A percentile compares a stretch with the other conserved stretches of the same genome.
phyloP scores from a whole-genome alignment of 2,329 filamentous ascomycete species.

The Plenodomus lindquistii region DNA sequence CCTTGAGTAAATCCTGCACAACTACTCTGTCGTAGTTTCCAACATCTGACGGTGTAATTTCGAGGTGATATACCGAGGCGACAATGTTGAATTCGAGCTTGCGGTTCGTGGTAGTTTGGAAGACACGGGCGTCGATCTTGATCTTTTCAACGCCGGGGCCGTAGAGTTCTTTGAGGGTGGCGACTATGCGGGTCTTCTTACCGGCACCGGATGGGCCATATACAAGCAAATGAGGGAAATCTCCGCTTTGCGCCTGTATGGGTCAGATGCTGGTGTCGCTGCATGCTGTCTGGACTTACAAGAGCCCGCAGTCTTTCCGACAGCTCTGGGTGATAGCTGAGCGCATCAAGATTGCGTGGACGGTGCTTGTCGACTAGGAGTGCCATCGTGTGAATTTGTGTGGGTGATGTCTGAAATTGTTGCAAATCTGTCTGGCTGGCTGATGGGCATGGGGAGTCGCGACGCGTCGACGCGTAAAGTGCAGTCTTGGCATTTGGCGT shows the following conservation, averaged over 20 bases:
- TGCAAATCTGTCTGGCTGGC: constrained; percentile 5
- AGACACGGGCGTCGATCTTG: constrained; percentile 96
- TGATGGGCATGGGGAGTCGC: constrained; percentile 7
- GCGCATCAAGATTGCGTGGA: constrained; percentile 72
- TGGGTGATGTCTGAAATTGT: constrained; percentile 3
- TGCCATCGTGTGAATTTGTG: constrained; percentile 54
- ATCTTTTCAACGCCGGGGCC: constrained; percentile 99
- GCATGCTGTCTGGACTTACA: constrained; percentile 55
- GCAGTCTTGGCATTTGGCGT: constrained; percentile 17
- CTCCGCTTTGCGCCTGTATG: constrained; percentile 84
- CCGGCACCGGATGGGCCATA: constrained; percentile 96
- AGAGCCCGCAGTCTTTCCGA: constrained; percentile 85
- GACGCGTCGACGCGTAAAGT: constrained; percentile 42
- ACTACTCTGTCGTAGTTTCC: constrained; percentile 96
- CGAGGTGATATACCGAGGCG: constrained; percentile 93
- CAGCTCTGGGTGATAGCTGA: constrained; percentile 87
- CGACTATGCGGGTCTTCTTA: constrained; percentile 96
- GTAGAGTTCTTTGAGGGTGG: constrained; percentile 92
- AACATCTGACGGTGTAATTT: constrained; percentile 96
- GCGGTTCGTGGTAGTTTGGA: constrained; percentile 92
- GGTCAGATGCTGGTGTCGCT: constrained; percentile 10
- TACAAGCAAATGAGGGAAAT: constrained; percentile 96
- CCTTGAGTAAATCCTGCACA: constrained; percentile 91
- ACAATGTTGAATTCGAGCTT: constrained; percentile 99
- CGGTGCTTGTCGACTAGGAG: constrained; percentile 68